phyloP scores from a whole-genome alignment of 2,329 filamentous ascomycete species.

The Drechslera avenae region DNA sequence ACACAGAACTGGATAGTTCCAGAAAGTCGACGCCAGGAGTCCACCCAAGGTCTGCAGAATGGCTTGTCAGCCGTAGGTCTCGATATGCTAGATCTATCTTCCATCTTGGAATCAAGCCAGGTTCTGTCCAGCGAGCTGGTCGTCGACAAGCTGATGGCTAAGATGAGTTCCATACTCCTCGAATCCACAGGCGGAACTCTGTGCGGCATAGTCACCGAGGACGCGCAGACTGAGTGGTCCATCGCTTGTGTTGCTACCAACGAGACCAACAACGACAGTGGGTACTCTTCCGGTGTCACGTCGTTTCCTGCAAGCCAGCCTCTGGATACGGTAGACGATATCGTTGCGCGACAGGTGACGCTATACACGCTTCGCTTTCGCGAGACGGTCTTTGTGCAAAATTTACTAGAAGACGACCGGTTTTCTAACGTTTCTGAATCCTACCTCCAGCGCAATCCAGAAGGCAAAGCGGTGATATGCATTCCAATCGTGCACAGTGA shows the following conservation, averaged over 20 bases:
- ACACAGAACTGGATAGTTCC: constrained; percentile 56
- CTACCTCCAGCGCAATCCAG: constrained; percentile 71
- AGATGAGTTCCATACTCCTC: constrained; percentile 80
- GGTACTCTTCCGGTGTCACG: constrained; percentile 57
- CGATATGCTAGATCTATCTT: constrained; percentile 82
- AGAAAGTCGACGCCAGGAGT: constrained; percentile 48
- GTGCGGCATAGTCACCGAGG: constrained; percentile 75
- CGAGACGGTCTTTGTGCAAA: constrained; percentile 74
- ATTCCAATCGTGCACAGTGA: constrained; percentile 77
- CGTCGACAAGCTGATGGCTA: constrained; percentile 75
- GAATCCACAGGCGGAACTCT: constrained; percentile 77
- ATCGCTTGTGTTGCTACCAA: constrained; percentile 76
- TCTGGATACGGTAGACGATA: constrained; percentile 65
- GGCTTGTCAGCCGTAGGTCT: constrained; percentile 69
- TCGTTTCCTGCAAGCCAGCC: constrained; percentile 70
- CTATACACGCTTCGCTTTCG: constrained; percentile 78
- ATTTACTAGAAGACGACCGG: constrained; percentile 74
- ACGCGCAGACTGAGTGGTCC: constrained; percentile 69
- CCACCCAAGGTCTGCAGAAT: constrained; percentile 61
- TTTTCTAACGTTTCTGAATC: constrained; percentile 75
- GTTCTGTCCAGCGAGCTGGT: constrained; percentile 79
- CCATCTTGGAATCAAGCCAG: constrained; percentile 78
- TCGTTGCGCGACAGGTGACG: constrained; percentile 77
- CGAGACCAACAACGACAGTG: constrained; percentile 52
- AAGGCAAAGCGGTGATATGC: constrained; percentile 77